Base-by-base conservation (phyloP, 345 rosid species). In the Brassica nigra region DNA sequence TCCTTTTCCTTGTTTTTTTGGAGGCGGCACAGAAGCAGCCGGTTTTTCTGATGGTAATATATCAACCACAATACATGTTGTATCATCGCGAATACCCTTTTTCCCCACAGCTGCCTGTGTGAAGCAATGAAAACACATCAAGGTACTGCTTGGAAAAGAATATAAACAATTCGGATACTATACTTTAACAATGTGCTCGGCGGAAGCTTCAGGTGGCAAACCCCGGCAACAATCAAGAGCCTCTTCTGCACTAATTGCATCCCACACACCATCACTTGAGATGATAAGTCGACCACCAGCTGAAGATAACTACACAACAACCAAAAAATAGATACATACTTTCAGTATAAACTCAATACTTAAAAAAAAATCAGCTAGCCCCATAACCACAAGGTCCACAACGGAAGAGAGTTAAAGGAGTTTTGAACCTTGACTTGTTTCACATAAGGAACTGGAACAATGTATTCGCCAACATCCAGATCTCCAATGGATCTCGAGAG, bases 211-310 rank as follows among this genome's bases (percentile, higher is more conserved):
- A 42, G 93, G 85, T 59, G 91, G 84, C 91, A 93, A 85, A 69
- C 99, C 97, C 39, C 97, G 97, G 72, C 94, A 93, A 82, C 98
- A 91, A 62, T 90, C 95, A 81, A 96, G 86, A 66, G 97, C 94
- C 70, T 20, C 84, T 75, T 96, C 99, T 4, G 95, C 97, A 59
- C 86, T 88, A 70, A 96, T 47, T 76, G 88, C 94, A 88, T 96
- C 99, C 99, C 99, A 96, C 65, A 96, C 99, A 83, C 99, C 99
- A 66, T 96, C 99, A 85, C 99, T 96, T 33, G 97, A 89, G 74
- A 96, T 88, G 28, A 96, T 86, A 78, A 96, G 86, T 79, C 99
- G 84, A 71, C 99, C 99, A 77, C 99, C 99, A 37, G 83, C 89
- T 1, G 92, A 83, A 80, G 98, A 92, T 84, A 96, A 80, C 99